Percentiles rank a stretch among this genome's conserved stretches.
phyloP scores from a whole-genome alignment of 345 rosid genomes.

The Eucalyptus shirleyi region DNA sequence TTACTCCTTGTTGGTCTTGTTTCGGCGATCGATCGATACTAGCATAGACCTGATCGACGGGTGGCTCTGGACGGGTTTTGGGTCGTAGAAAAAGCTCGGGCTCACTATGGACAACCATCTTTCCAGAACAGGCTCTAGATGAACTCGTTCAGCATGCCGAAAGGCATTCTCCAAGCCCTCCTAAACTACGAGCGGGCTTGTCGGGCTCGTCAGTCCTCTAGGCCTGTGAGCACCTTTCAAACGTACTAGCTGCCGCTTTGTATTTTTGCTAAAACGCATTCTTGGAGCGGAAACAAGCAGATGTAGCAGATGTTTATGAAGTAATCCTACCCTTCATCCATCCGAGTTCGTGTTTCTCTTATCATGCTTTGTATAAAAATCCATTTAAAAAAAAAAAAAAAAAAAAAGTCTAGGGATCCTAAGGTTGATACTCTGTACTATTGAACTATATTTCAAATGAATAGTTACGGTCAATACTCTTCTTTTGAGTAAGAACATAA shows the following conservation, averaged over 20 bases:
- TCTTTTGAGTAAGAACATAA: background rate
- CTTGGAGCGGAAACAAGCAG: background rate
- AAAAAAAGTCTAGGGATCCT: background rate
- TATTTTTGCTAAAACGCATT: background rate
- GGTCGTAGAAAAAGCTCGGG: background rate
- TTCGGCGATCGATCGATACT: background rate
- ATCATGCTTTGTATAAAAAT: background rate
- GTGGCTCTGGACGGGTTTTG: background rate
- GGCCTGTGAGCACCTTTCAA: background rate
- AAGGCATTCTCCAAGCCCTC: background rate
- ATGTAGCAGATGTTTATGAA: background rate
- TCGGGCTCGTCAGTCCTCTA: background rate
- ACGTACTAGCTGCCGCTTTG: background rate
- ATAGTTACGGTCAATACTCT: background rate
- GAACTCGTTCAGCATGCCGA: background rate
- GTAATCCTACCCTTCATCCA: background rate
- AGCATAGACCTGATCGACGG: background rate
- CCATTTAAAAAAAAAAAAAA: too few species aligned
- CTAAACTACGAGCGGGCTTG: background rate
- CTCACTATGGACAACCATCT: background rate
- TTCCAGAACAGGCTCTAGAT: background rate
- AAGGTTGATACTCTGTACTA: background rate
- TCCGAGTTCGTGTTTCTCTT: background rate
- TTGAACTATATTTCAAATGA: background rate
- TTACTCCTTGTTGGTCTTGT: background rate